A percentile compares a stretch with the other conserved stretches of the same genome.
These are phyloP conservation scores for Cercospora zeina DNA, from an alignment of 2,329 filamentous ascomycete genomes.

Conservation along the genomic window DNA sequence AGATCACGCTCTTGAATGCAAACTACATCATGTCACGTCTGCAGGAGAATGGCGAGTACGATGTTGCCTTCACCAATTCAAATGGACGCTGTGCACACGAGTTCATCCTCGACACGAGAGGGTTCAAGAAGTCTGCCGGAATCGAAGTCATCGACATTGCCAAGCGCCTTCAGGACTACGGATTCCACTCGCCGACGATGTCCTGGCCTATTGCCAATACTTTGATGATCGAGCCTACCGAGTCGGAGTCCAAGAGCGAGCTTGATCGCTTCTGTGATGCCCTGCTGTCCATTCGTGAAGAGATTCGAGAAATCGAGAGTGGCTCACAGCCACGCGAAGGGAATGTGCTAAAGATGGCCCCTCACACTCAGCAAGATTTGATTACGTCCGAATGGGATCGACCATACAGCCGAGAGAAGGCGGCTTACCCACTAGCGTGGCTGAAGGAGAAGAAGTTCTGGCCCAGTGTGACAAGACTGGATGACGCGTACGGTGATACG, in stretches of 20 bases:
- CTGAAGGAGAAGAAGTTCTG: conserved; percentile 97
- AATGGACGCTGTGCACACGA: conserved; percentile 91
- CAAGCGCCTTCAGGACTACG: conserved; percentile 95
- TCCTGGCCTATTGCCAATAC: conserved; percentile 93
- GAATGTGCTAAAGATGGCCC: conserved; percentile 87
- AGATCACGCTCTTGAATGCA: conserved; percentile 90
- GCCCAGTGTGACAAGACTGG: conserved; percentile 81
- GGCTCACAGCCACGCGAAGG: conserved; percentile 71
- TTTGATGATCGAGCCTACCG: conserved; percentile 96
- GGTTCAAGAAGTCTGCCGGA: conserved; percentile 78
- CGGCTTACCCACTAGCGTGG: conserved; percentile 81
- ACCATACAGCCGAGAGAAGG: conserved; percentile 76
- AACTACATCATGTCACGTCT: conserved; percentile 94
- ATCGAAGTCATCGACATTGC: conserved; percentile 93
- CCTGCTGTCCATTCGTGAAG: conserved; percentile 78
- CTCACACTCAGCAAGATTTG: conserved; percentile 81
- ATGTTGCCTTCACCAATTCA: conserved; percentile 89
- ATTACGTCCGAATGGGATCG: conserved; percentile 76
- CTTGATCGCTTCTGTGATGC: conserved; percentile 92
- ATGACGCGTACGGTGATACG: conserved; percentile 86
- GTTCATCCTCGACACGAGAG: conserved; percentile 88
- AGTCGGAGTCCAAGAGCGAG: conserved; percentile 88
- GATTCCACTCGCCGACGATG: conserved; percentile 97
- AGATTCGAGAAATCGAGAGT: conserved; percentile 81
- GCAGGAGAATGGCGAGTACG: conserved; percentile 70